phyloP scores from a whole-genome alignment of 768 basidiomycete species.

The Macrolepiota dolichaula region DNA sequence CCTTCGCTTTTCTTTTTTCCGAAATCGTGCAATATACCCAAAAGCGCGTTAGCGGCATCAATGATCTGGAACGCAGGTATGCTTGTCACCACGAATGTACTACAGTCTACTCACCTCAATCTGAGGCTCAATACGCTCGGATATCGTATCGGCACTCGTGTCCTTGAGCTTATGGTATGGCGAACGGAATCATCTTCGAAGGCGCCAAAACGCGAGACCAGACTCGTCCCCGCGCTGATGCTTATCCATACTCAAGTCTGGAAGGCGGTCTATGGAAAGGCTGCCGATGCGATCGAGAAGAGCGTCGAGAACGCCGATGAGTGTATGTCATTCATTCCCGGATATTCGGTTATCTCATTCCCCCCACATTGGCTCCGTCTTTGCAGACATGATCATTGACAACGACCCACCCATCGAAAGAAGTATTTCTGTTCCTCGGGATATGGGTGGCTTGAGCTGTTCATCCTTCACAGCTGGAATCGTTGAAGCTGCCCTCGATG shows the following conservation, averaged over 20 bases:
- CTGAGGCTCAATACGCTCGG: slow-evolving; percentile 86
- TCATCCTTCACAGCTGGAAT: slow-evolving; percentile 98
- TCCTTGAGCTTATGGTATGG: slow-evolving; percentile 85
- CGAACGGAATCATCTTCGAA: slow-evolving; percentile 75
- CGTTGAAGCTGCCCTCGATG: slow-evolving; percentile 95
- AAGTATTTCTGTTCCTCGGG: slow-evolving; percentile 89
- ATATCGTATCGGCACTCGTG: slow-evolving; percentile 85
- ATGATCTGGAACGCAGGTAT: slow-evolving; percentile 91
- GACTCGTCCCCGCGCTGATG: slow-evolving; percentile 89
- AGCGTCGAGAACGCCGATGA: slow-evolving; percentile 97
- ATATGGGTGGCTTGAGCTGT: slow-evolving; percentile 91
- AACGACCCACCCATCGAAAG: slow-evolving; percentile 93
- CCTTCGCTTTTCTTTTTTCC: slow-evolving; percentile 89
- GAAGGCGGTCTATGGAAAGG: slow-evolving; percentile 88
- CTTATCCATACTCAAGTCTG: slow-evolving; percentile 94
- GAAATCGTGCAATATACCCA: slow-evolving; percentile 96
- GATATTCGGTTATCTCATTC: slow-evolving; percentile 9
- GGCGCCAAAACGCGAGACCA: slow-evolving; percentile 89
- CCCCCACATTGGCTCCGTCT: slow-evolving; percentile 6
- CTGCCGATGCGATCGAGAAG: slow-evolving; percentile 94
- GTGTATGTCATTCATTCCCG: slow-evolving; percentile 47
- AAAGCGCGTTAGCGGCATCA: slow-evolving; percentile 90
- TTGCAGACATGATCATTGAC: slow-evolving; percentile 93
- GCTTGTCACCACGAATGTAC: slow-evolving; percentile 17
- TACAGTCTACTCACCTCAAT: slow-evolving; percentile 5